Evolutionary conservation across 2,329 filamentous ascomycete genomes (phyloP).

Genomic region (Triangularia setosa): DNA sequence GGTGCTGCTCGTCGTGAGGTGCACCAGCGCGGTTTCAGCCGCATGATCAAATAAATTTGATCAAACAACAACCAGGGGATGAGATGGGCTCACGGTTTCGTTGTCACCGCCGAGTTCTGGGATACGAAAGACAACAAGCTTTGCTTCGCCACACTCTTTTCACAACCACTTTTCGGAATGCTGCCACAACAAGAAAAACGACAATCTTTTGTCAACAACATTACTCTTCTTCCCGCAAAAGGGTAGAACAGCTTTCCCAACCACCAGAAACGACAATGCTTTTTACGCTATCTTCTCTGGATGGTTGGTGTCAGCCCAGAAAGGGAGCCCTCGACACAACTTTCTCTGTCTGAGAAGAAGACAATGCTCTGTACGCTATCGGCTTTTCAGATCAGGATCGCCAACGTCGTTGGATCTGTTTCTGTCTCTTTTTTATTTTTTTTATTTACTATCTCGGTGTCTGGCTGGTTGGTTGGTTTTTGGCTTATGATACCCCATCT

Average conservation of each 20-base stretch:
- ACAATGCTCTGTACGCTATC: slow-evolving; percentile 42
- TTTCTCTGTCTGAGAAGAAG: slow-evolving; percentile 22
- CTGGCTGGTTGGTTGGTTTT: slow-evolving; percentile 22
- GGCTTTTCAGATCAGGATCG: slow-evolving; percentile 10
- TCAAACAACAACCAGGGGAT: background rate
- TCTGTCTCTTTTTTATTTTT: slow-evolving; percentile 9
- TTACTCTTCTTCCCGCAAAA: background rate
- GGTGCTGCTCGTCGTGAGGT: slow-evolving; percentile 57
- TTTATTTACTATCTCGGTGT: slow-evolving; percentile 21
- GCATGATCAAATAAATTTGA: slow-evolving; percentile 31
- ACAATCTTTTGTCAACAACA: background rate
- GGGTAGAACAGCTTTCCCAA: background rate
- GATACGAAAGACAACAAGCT: background rate
- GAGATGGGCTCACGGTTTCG: slow-evolving; percentile 10
- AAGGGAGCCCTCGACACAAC: slow-evolving; percentile 35
- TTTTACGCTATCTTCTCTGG: slow-evolving; percentile 47
- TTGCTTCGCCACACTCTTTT: slow-evolving; percentile 21
- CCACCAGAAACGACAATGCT: slow-evolving; percentile 39
- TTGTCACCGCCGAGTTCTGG: slow-evolving; percentile 9
- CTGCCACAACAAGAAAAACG: background rate
- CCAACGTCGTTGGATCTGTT: slow-evolving; percentile 5
- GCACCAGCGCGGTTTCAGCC: slow-evolving; percentile 55
- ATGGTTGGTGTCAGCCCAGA: slow-evolving; percentile 20
- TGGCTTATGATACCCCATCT: slow-evolving; percentile 51
- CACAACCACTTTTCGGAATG: slow-evolving; percentile 12